Evolutionary conservation across 2,329 filamentous ascomycete genomes (phyloP).

Genomic region (Ophiostoma tasmaniense): DNA sequence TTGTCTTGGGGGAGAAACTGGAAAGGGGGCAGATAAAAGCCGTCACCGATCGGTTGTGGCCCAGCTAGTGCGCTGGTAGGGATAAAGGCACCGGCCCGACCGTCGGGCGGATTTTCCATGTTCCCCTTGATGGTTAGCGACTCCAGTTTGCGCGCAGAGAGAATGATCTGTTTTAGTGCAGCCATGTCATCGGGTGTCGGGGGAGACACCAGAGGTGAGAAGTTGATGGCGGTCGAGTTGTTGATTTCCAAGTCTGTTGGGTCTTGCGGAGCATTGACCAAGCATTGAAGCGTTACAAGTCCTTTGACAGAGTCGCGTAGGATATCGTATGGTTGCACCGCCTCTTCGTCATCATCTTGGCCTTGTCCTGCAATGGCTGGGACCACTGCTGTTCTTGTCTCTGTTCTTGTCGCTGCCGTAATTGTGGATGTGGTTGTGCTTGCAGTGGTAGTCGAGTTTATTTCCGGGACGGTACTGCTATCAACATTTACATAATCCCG

Average conservation of each 20-base stretch:
- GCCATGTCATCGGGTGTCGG: constrained; percentile 8
- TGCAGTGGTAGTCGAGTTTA: background rate
- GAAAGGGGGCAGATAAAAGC: constrained; percentile 35
- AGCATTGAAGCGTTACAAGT: background rate
- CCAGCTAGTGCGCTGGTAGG: constrained; percentile 25
- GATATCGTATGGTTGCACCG: background rate
- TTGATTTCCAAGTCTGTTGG: background rate
- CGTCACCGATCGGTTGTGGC: constrained; percentile 28
- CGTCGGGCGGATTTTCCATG: constrained; percentile 16
- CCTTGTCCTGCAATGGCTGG: background rate
- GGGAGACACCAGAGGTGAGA: background rate
- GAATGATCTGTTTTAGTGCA: constrained; percentile 3
- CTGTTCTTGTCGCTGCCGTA: background rate
- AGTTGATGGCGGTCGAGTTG: background rate
- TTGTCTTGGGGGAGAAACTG: constrained; percentile 32
- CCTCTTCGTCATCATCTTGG: background rate
- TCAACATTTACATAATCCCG: background rate
- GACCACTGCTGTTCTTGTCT: background rate
- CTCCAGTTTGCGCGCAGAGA: background rate
- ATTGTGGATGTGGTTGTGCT: background rate
- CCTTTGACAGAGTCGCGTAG: constrained; percentile 6
- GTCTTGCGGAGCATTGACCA: background rate
- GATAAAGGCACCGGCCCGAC: constrained; percentile 29
- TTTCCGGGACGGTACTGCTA: background rate
- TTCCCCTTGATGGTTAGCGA: constrained; percentile 5